These are phyloP conservation scores for Willaertia magna DNA, from an alignment of 208 protist species.

Conservation along the genomic window DNA sequence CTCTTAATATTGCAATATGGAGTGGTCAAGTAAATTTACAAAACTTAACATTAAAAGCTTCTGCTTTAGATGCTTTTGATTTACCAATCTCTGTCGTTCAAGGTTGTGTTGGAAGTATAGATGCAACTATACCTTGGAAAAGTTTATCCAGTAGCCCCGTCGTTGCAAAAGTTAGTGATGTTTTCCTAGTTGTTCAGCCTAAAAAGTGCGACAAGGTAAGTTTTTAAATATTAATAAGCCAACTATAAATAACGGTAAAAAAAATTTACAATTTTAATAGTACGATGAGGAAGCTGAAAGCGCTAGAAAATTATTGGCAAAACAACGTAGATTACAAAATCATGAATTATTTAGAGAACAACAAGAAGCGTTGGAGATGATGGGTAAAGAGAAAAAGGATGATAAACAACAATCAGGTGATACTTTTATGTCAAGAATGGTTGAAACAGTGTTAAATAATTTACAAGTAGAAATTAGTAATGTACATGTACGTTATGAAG, in stretches of 20 bases:
- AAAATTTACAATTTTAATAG: background rate
- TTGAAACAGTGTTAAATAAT: background rate
- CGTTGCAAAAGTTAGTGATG: background rate
- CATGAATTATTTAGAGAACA: background rate
- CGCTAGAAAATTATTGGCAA: background rate
- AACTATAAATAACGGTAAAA: no score
- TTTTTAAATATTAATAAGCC: no score
- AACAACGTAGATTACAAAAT: background rate
- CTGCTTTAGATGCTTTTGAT: slow-evolving; percentile 1
- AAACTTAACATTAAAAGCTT: background rate
- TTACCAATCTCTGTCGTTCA: background rate
- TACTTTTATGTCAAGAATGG: background rate
- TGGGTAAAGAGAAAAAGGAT: no score
- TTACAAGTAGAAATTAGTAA: background rate
- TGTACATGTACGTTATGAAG: slow-evolving; percentile 7
- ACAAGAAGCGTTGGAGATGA: background rate
- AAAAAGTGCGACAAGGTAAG: background rate
- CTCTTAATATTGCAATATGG: background rate
- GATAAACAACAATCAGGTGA: background rate
- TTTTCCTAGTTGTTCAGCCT: background rate
- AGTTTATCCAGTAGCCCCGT: background rate
- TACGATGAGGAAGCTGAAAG: background rate
- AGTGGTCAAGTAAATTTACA: background rate
- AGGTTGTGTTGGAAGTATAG: background rate
- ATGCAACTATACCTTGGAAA: background rate